Evolutionary conservation across 306 rosid species (phyloP).

Genomic region (Malus sieversii): DNA sequence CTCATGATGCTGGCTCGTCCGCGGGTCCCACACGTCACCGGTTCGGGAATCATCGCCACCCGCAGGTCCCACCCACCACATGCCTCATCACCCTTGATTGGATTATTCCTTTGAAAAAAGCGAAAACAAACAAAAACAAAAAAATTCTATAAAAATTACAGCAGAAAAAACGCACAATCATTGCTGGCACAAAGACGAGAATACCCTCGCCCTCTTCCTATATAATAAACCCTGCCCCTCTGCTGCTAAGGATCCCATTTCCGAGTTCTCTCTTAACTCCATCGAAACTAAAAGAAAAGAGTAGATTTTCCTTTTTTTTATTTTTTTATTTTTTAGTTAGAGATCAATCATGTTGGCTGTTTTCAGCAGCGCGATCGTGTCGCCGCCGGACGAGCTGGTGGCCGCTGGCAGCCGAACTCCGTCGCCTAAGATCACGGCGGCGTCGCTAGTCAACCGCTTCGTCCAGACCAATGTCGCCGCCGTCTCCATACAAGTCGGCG

Average conservation of each 20-base stretch:
- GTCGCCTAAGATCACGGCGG: slow-evolving; percentile 62
- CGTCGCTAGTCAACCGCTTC: slow-evolving; percentile 57
- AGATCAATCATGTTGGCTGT: slow-evolving; percentile 59
- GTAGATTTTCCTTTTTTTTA: neutral
- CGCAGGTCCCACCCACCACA: slow-evolving; percentile 10
- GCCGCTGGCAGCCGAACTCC: slow-evolving; percentile 92
- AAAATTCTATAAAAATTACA: neutral
- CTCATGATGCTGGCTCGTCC: neutral
- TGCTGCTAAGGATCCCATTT: neutral
- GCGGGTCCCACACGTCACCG: slow-evolving; percentile 18
- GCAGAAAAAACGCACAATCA: neutral
- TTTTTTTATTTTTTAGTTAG: neutral
- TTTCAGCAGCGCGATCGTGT: slow-evolving; percentile 70
- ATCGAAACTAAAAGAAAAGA: neutral
- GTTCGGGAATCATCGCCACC: slow-evolving; percentile 15
- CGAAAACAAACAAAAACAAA: neutral
- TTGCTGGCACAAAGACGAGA: neutral
- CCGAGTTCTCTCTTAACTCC: slow-evolving; percentile 2
- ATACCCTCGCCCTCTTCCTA: slow-evolving; percentile 23
- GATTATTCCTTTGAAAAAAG: neutral
- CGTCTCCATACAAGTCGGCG: slow-evolving; percentile 66
- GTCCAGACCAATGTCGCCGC: slow-evolving; percentile 37
- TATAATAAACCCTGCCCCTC: slow-evolving; percentile 4
- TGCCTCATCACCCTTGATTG: neutral
- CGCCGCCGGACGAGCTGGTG: slow-evolving; percentile 85